Percentiles rank a stretch among this genome's conserved stretches.
These are phyloP conservation scores for Trichoderma sp. DNA, from an alignment of 2,329 filamentous ascomycete genomes.

Conservation along the genomic window DNA sequence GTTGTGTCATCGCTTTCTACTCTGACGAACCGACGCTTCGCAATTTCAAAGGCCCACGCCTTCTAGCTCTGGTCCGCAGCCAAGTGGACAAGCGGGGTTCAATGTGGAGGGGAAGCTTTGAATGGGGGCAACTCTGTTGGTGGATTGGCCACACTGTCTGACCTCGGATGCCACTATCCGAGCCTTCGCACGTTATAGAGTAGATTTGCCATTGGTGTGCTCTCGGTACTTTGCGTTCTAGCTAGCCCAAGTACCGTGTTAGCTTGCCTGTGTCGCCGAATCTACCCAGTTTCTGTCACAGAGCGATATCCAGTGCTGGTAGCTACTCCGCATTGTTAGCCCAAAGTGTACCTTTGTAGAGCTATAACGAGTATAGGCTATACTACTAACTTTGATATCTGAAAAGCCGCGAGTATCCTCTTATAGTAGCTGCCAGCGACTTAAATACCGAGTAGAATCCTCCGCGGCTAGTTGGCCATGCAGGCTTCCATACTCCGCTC, in stretches of 20 bases:
- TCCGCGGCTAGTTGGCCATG: neutral
- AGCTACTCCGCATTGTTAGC: neutral
- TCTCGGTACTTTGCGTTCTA: neutral
- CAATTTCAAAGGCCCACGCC: slow-evolving; percentile 13
- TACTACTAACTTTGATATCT: neutral
- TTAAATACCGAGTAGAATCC: neutral
- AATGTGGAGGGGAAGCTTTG: neutral
- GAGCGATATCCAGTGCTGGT: neutral
- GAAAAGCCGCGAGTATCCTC: neutral
- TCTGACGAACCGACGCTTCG: neutral
- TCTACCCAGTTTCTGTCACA: neutral
- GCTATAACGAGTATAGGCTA: neutral
- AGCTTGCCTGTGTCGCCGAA: neutral
- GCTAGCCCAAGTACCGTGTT: neutral
- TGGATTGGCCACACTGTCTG: neutral
- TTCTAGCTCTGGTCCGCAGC: neutral
- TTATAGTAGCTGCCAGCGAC: neutral
- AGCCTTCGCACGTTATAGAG: neutral
- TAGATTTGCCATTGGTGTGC: neutral
- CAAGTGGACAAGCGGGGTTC: slow-evolving; percentile 8
- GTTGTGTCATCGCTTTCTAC: slow-evolving; percentile 4
- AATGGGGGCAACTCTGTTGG: neutral
- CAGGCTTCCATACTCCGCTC: too few species aligned
- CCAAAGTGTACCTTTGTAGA: neutral
- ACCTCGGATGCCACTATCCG: neutral